phyloP scores from a whole-genome alignment of 192 early-diverging fungal species.

The Lobulomyces angularis region DNA sequence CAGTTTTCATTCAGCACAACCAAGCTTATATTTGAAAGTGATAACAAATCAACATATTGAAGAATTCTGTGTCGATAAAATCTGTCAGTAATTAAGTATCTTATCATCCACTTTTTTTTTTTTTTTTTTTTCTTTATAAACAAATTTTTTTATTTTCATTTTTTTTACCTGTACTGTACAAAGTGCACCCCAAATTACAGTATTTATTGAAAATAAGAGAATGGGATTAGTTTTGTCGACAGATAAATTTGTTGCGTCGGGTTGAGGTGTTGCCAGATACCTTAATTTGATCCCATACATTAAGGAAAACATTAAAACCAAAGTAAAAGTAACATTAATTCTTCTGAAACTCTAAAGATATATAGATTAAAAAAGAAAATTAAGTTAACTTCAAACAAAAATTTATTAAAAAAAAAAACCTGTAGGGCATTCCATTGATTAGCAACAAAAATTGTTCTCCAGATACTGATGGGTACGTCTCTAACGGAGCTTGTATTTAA shows the following conservation, averaged over 20 bases:
- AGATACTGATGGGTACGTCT: constrained; percentile 33
- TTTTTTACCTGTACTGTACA: constrained; percentile 18
- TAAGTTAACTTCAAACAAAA: too few relatives aligned
- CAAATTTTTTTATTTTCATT: not conserved
- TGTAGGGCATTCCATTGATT: constrained; percentile 39
- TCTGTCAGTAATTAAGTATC: constrained; percentile 22
- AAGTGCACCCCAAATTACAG: constrained; percentile 23
- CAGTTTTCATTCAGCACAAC: constrained; percentile 39
- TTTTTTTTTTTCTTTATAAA: not conserved
- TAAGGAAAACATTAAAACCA: constrained; percentile 33
- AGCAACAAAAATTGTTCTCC: constrained; percentile 38
- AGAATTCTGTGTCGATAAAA: constrained; percentile 35
- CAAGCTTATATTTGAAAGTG: constrained; percentile 34
- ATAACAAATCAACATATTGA: constrained; percentile 39
- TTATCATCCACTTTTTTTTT: not conserved
- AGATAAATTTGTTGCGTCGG: constrained; percentile 22
- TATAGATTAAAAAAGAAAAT: too few relatives aligned
- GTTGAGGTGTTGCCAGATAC: constrained; percentile 27
- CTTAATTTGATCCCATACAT: constrained; percentile 19
- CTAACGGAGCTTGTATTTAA: constrained; percentile 5
- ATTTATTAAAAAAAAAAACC: constrained; percentile 6
- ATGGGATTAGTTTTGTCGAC: constrained; percentile 21
- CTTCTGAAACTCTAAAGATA: constrained; percentile 24
- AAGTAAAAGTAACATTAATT: constrained; percentile 23
- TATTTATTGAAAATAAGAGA: constrained; percentile 31